Percentiles rank a stretch among this genome's conserved stretches.
phyloP scores from a whole-genome alignment of 495 filamentous ascomycete genomes.

The Daldinia caldariorum region DNA sequence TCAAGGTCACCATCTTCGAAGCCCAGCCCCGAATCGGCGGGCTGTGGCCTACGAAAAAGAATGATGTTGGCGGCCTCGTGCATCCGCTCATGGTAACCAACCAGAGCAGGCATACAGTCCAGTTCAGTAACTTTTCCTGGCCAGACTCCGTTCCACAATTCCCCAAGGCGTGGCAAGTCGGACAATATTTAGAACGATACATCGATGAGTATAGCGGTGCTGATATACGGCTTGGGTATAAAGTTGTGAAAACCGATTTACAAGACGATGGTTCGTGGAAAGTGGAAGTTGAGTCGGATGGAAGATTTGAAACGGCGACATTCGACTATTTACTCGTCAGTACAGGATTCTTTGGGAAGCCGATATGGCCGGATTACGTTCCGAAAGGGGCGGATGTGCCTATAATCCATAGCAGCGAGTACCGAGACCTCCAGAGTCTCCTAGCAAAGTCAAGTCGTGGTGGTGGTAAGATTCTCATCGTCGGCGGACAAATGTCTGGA shows the following conservation, averaged over 20 bases:
- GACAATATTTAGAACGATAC: constrained; percentile 75
- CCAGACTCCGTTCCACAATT: constrained; percentile 64
- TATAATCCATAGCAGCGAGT: constrained; percentile 70
- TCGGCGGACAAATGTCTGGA: constrained; percentile 87
- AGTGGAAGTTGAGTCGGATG: constrained; percentile 56
- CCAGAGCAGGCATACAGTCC: constrained; percentile 78
- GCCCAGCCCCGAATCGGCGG: constrained; percentile 72
- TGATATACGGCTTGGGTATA: constrained; percentile 61
- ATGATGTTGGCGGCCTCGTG: constrained; percentile 59
- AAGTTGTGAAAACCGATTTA: constrained; percentile 61
- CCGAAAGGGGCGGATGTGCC: constrained; percentile 47
- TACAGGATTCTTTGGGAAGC: constrained; percentile 78
- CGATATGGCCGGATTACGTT: constrained; percentile 62
- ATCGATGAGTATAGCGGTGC: constrained; percentile 60
- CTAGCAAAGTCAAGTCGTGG: constrained; percentile 41
- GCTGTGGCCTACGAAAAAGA: constrained; percentile 70
- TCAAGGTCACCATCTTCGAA: constrained; percentile 78
- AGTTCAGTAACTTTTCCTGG: constrained; percentile 84
- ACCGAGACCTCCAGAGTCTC: constrained; percentile 54
- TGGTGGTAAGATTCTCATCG: constrained; percentile 73
- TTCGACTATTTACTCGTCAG: constrained; percentile 82
- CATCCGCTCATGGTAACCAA: constrained; percentile 80
- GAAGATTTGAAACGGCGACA: constrained; percentile 46
- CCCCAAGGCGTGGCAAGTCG: constrained; percentile 80
- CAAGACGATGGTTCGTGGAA: constrained; percentile 60